A percentile compares a stretch with the other conserved stretches of the same genome.
phyloP scores from a whole-genome alignment of 176 grass and related monocot species.

The Avena sativa region DNA sequence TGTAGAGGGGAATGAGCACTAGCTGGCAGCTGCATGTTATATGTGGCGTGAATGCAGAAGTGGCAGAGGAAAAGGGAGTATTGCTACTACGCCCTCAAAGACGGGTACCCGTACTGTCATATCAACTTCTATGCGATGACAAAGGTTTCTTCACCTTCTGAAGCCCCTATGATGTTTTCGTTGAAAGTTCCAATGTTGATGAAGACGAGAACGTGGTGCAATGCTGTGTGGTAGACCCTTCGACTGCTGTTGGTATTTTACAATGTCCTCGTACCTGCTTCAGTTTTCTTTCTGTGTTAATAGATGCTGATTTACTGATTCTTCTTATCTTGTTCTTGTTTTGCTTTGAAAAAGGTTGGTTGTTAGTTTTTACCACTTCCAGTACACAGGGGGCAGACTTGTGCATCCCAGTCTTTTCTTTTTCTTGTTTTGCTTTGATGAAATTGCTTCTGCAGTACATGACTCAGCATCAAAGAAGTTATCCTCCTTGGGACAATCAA shows the following conservation, averaged over 20 bases:
- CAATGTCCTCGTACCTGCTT: background rate
- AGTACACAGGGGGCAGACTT: background rate
- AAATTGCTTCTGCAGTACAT: background rate
- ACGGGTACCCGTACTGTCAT: background rate
- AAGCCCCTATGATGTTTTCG: background rate
- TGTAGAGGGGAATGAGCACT: background rate
- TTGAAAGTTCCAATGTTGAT: conserved; percentile 1
- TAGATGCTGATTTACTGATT: background rate
- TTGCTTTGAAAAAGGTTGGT: background rate
- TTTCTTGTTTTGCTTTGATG: background rate
- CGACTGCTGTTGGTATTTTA: background rate
- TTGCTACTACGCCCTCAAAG: background rate
- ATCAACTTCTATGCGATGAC: background rate
- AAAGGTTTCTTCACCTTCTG: conserved; percentile 9
- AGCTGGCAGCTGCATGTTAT: conserved; percentile 1
- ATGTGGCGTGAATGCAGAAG: background rate
- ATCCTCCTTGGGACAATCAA: background rate
- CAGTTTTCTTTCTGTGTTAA: background rate
- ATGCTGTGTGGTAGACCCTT: background rate
- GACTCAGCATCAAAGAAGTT: background rate
- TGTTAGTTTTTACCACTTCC: background rate
- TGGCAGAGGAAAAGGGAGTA: background rate
- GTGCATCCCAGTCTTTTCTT: background rate
- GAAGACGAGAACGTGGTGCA: background rate
- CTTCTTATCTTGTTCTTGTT: background rate